A percentile compares a stretch with the other conserved stretches of the same genome.
phyloP scores from a whole-genome alignment of 75 land plant species.

The Pseudotsuga menziesii region DNA sequence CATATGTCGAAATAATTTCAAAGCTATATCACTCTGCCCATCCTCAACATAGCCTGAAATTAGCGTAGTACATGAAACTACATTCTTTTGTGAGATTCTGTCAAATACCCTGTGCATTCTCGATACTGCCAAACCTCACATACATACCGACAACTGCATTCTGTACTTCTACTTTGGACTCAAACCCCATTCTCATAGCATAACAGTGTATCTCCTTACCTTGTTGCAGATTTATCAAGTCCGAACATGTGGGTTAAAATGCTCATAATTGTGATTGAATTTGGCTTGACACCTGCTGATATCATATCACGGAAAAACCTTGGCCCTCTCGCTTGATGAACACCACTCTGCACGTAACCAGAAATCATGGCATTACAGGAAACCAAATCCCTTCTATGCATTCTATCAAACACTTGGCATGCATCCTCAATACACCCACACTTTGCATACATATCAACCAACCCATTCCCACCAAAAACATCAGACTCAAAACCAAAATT shows the following conservation, averaged over 20 bases:
- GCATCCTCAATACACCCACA: constrained; percentile 51
- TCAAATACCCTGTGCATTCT: constrained; percentile 32
- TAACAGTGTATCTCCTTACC: constrained; percentile 42
- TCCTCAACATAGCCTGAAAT: constrained; percentile 42
- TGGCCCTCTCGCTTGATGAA: constrained; percentile 37
- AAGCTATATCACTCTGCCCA: constrained; percentile 29
- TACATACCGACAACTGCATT: constrained; percentile 59
- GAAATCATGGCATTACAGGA: constrained; percentile 55
- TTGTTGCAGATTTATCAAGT: constrained; percentile 29
- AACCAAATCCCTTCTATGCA: constrained; percentile 11
- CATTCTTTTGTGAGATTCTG: constrained; percentile 9
- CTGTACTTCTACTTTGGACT: constrained; percentile 17
- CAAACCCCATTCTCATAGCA: constrained; percentile 43
- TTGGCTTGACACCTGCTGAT: constrained; percentile 17
- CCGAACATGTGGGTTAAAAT: constrained; percentile 29
- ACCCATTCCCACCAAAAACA: constrained; percentile 10
- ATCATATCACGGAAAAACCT: constrained; percentile 38
- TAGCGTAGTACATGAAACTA: constrained; percentile 49
- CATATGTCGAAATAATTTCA: constrained; percentile 47
- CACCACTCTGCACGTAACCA: constrained; percentile 43
- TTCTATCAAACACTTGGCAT: constrained; percentile 19
- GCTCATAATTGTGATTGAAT: constrained; percentile 38
- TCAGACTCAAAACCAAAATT: constrained; percentile 6
- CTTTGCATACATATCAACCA: constrained; percentile 37
- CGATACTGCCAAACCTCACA: constrained; percentile 51